These are phyloP conservation scores for Geoglossum cookeanum DNA, from an alignment of 2,329 filamentous ascomycete species.

Conservation along the genomic window DNA sequence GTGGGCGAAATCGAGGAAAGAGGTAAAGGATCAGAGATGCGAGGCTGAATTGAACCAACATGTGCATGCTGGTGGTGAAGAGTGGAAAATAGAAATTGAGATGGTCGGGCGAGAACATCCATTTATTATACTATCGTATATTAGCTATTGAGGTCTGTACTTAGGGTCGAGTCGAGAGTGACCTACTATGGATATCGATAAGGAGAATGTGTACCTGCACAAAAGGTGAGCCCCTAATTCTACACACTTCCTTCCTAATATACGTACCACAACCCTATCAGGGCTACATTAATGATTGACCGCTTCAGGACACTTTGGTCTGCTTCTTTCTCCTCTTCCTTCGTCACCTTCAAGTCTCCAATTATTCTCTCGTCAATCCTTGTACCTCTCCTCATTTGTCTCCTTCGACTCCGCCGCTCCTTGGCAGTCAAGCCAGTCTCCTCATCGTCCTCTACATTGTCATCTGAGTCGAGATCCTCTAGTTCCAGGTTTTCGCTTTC, in stretches of 20 bases:
- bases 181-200: constrained; percentile 71
- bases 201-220: constrained; percentile 54
- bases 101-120: constrained; percentile 84
- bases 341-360: constrained; percentile 39
- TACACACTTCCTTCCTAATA: not conserved
- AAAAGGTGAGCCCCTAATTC: not conserved
- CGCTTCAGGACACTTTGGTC: constrained; percentile 53
- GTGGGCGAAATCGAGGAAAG: constrained; percentile 64
- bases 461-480: constrained; percentile 42
- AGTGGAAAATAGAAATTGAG: constrained; percentile 87
- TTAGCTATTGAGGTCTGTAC: not conserved
- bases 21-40: constrained; percentile 61
- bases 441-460: constrained; percentile 63
- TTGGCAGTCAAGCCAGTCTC: constrained; percentile 68
- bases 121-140: constrained; percentile 73
- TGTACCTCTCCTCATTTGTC: constrained; percentile 46
- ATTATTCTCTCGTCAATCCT: constrained; percentile 51
- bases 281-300: constrained; percentile 51
- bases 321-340: constrained; percentile 55
- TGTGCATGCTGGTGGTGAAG: constrained; percentile 88
- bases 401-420: constrained; percentile 48
- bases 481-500: constrained; percentile 35
- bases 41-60: constrained; percentile 81
- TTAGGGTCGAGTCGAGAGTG: not conserved
- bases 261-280: constrained; percentile 67